Evolutionary conservation across 176 grass and related monocot genomes (phyloP).

Genomic region (Hsuehochloa calcarea): DNA sequence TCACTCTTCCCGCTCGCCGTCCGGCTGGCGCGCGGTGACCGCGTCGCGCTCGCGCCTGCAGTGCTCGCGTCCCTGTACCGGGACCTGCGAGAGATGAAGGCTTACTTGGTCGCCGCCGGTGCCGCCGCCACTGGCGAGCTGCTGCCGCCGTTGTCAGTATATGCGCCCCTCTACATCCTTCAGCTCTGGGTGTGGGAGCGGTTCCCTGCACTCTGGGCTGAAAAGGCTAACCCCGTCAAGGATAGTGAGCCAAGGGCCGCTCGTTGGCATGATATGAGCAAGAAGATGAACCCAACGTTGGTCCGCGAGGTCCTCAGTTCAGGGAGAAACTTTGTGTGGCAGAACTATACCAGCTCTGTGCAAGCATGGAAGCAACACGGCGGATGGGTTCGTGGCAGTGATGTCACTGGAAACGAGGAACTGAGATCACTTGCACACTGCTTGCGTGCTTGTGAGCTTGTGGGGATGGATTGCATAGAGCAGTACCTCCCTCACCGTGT

Average conservation of each 20-base stretch:
- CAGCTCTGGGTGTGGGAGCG: constrained; percentile 91
- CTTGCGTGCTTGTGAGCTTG: constrained; percentile 64
- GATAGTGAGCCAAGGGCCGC: constrained; percentile 51
- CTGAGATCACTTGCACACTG: constrained; percentile 59
- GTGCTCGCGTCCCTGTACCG: constrained; percentile 75
- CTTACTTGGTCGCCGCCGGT: constrained; percentile 35
- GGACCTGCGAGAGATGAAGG: constrained; percentile 73
- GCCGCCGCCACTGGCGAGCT: constrained; percentile 2
- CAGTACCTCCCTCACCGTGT: constrained; percentile 89
- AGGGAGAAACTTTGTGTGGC: constrained; percentile 51
- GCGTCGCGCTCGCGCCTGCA: constrained; percentile 67
- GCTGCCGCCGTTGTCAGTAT: constrained; percentile 46
- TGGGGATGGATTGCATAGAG: constrained; percentile 76
- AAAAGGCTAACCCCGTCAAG: constrained; percentile 37
- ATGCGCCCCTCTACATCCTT: constrained; percentile 70
- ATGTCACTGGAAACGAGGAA: constrained; percentile 46
- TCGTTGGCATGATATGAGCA: constrained; percentile 80
- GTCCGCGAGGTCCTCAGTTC: constrained; percentile 37
- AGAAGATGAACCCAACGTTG: constrained; percentile 42
- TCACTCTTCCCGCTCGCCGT: constrained; percentile 72
- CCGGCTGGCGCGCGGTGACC: constrained; percentile 59
- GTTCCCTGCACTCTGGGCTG: constrained; percentile 56
- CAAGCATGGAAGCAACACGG: constrained; percentile 39
- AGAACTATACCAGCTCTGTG: constrained; percentile 40
- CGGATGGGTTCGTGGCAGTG: constrained; percentile 48